Base-by-base conservation (phyloP, 176 grass and related monocot species). In the Oryza brachyantha region DNA sequence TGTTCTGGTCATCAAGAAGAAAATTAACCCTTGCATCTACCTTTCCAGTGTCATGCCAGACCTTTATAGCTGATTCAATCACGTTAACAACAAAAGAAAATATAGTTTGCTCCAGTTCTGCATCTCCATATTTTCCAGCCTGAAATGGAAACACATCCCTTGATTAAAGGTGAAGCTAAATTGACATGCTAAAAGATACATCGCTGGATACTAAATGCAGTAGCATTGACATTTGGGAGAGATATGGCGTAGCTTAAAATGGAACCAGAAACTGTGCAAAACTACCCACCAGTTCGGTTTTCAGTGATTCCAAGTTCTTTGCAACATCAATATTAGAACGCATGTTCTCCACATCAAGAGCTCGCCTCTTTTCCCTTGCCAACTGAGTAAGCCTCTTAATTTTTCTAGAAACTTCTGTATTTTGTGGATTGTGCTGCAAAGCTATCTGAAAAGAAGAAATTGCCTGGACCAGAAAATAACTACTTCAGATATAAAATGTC, bases 391-490 rank as follows among this genome's bases (percentile, higher is more conserved):
- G 79, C 42, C 90, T 91, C 83, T 94, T 98, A 68, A 98, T 91
- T 88, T 98, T 98, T 81, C 89, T 89, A 0, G 92, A 85, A 27
- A 98, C 83, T 89, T 98, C 96, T 60, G 79, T 19, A 68, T 87
- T 98, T 88, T 98, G 92, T 85, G 92, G 90, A 79, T 98, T 94
- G 83, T 87, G 78, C 70, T 98, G 88, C 74, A 94, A 86, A 64
- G 96, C 96, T 75, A 89, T 64, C 79, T 91, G 85, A 72, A 98
- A 93, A 70, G 92, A 85, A 85, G 83, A 68, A 79, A 93, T 73
- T 64, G 96, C 96, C 92, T 98, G 79, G 67, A 86, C 38, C 46
- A 75, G 26, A 65, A 61, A 42, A 73, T 25, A 31, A 61, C 6
- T 65, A 34, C 11, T n/a, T 43, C 7, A 82, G 25, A 73, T 54